A percentile compares a stretch with the other conserved stretches of the same genome.
Conservation (phyloP, 2,329 filamentous ascomycete species). For the Cladosporium cucumerinum region DNA sequence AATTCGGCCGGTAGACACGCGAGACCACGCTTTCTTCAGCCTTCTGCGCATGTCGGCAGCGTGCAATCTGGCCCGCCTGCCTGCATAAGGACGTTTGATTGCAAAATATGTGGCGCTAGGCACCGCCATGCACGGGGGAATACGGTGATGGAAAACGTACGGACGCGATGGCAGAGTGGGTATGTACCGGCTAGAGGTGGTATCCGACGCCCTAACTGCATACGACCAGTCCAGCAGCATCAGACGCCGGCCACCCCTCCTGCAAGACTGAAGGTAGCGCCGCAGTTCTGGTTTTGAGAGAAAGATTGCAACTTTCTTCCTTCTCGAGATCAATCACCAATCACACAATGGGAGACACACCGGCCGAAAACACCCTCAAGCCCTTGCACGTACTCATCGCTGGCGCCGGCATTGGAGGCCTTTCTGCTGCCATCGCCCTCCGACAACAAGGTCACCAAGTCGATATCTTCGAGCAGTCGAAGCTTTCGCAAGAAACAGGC, state of each 20-base stretch:
- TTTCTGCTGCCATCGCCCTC: conserved; percentile 52
- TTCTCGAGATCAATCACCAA: background rate
- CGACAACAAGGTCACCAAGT: conserved; percentile 53
- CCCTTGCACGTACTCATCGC: conserved; percentile 4
- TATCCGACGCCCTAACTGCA: background rate
- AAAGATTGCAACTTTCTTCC: background rate
- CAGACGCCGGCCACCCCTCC: background rate
- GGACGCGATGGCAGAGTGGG: background rate
- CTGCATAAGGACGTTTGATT: background rate
- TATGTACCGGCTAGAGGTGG: background rate
- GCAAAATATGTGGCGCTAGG: background rate
- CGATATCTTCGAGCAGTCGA: conserved; percentile 54
- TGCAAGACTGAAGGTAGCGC: background rate
- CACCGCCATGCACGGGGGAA: background rate
- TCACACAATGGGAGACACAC: conserved; percentile 4
- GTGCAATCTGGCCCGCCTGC: background rate
- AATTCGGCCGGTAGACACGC: background rate
- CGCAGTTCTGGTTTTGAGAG: background rate
- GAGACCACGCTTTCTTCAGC: background rate
- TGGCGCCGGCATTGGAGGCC: conserved; percentile 49
- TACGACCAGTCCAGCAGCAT: background rate
- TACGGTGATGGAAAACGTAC: background rate
- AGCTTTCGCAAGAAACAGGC: conserved; percentile 55
- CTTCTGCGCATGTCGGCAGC: no score
- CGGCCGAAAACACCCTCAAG: background rate